These are phyloP conservation scores for Exophiala bonariae DNA, from an alignment of 2,329 filamentous ascomycete genomes.

Conservation along the genomic window DNA sequence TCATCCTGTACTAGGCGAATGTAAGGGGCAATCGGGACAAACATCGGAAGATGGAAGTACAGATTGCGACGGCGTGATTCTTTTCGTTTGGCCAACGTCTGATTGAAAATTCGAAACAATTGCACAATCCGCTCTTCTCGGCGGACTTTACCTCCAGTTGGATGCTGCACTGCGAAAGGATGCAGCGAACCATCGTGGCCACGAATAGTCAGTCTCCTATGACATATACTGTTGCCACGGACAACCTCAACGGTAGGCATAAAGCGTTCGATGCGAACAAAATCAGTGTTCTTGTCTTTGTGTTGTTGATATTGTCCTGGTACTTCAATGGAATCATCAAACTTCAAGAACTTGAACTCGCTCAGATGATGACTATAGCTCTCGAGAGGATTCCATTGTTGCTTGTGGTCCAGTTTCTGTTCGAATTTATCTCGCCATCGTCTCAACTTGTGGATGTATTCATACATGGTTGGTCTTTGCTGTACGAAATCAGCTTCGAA, in stretches of 20 bases:
- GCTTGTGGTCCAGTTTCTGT: conserved; percentile 87
- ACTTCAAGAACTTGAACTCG: conserved; percentile 96
- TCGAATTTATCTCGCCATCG: conserved; percentile 98
- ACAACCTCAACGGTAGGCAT: conserved; percentile 92
- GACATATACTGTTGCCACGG: conserved; percentile 84
- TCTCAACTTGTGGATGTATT: conserved; percentile 96
- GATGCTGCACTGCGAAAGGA: conserved; percentile 93
- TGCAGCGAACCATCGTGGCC: conserved; percentile 98
- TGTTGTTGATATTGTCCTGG: conserved; percentile 96
- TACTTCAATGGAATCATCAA: conserved; percentile 90
- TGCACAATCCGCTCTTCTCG: conserved; percentile 94
- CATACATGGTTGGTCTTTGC: conserved; percentile 94
- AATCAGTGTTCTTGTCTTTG: conserved; percentile 98
- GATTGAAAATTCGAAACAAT: conserved; percentile 96
- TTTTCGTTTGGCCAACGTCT: conserved; percentile 86
- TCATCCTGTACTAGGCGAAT: conserved; percentile 97
- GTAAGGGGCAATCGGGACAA: conserved; percentile 92
- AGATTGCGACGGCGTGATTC: conserved; percentile 90
- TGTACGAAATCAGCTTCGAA: conserved; percentile 97
- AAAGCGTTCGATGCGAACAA: conserved; percentile 96
- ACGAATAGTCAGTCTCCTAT: conserved; percentile 90
- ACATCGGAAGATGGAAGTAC: conserved; percentile 92
- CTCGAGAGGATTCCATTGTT: conserved; percentile 73
- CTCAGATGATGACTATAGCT: conserved; percentile 86
- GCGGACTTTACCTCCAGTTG: conserved; percentile 85